phyloP scores from a whole-genome alignment of 345 rosid species.

The Bruguiera sexangula region DNA sequence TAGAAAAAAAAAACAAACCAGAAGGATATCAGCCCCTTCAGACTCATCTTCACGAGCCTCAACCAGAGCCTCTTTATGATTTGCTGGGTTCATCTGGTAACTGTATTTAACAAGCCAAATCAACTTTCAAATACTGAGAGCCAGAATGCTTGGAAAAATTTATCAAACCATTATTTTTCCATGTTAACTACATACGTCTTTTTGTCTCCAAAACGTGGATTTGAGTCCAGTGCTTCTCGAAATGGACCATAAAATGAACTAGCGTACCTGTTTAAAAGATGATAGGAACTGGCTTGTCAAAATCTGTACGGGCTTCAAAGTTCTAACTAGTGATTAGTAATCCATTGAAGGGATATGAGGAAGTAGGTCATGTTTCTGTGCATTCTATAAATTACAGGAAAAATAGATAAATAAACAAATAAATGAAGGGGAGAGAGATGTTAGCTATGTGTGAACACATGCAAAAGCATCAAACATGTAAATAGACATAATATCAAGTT shows the following conservation, averaged over 20 bases:
- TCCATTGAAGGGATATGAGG: no score
- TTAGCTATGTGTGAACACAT: neutral
- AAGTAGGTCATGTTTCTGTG: no score
- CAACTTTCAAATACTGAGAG: constrained; percentile 17
- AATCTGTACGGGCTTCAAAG: neutral
- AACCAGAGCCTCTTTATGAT: constrained; percentile 82
- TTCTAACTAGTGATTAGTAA: no score
- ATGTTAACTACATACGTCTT: constrained; percentile 54
- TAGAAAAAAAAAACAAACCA: constrained; percentile 42
- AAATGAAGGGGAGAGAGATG: neutral
- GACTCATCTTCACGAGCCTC: constrained; percentile 83
- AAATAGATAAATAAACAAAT: no score
- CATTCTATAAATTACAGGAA: no score
- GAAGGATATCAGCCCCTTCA: constrained; percentile 97
- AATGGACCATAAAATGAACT: constrained; percentile 97
- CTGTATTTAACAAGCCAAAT: constrained; percentile 44
- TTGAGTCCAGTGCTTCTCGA: constrained; percentile 89
- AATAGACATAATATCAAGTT: constrained; percentile 12
- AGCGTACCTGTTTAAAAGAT: constrained; percentile 58
- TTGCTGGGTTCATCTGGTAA: constrained; percentile 98
- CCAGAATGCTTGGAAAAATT: neutral
- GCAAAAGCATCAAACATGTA: neutral
- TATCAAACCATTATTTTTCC: neutral
- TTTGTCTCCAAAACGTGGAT: constrained; percentile 93
- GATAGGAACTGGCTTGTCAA: constrained; percentile 5